These are phyloP conservation scores for Nakazawaea holstii DNA, from an alignment of 805 yeast genomes.

Conservation along the genomic window DNA sequence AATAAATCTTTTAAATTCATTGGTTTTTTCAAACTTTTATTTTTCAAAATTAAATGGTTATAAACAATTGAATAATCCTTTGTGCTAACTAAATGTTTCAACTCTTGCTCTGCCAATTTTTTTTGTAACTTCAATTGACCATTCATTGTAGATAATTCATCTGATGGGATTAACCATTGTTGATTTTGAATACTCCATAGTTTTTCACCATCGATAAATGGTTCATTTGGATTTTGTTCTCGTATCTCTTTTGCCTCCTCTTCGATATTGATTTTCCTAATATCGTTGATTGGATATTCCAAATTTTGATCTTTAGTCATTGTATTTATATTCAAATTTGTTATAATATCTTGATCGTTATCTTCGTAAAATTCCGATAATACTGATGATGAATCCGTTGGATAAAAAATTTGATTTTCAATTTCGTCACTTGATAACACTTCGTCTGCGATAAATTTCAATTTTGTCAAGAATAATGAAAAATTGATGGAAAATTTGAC, in stretches of 20 bases:
- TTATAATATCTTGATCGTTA: slow-evolving; percentile 14
- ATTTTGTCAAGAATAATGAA: slow-evolving; percentile 26
- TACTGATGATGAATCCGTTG: slow-evolving; percentile 28
- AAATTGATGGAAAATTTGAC: slow-evolving; percentile 33
- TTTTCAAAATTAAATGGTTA: slow-evolving; percentile 62
- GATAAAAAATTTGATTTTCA: slow-evolving; percentile 43
- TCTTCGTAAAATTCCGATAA: slow-evolving; percentile 22
- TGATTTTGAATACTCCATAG: slow-evolving; percentile 68
- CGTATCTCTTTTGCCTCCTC: slow-evolving; percentile 28
- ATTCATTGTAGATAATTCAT: slow-evolving; percentile 20
- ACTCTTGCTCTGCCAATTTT: slow-evolving; percentile 18
- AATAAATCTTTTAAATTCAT: slow-evolving; percentile 72
- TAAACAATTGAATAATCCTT: slow-evolving; percentile 59
- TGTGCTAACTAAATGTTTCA: slow-evolving; percentile 29
- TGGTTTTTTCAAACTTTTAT: slow-evolving; percentile 60
- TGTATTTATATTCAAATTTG: slow-evolving; percentile 16
- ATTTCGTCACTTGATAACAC: slow-evolving; percentile 44
- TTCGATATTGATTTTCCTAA: slow-evolving; percentile 17
- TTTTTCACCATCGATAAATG: slow-evolving; percentile 46
- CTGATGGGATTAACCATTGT: slow-evolving; percentile 55
- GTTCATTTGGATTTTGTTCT: slow-evolving; percentile 20
- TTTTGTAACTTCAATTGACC: slow-evolving; percentile 20
- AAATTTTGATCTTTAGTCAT: slow-evolving; percentile 2
- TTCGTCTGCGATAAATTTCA: slow-evolving; percentile 43
- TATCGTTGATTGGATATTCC: slow-evolving; percentile 2